A percentile compares a stretch with the other conserved stretches of the same genome.
Evolutionary conservation across 768 basidiomycete species (phyloP).

Genomic region (Boletus pseudo-olivaceus): DNA sequence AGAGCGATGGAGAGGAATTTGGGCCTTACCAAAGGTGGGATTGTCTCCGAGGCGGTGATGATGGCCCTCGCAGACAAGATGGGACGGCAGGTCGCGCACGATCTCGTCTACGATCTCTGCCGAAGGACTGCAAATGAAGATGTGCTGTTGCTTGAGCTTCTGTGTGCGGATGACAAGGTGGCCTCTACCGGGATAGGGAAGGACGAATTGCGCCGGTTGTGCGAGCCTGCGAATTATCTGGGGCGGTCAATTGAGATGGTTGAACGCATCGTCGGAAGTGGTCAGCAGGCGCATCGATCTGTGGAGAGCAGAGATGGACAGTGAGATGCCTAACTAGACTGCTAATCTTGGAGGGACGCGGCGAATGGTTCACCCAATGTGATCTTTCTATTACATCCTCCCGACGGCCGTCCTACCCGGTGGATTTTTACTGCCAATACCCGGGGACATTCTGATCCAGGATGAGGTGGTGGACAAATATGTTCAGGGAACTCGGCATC

Average conservation of each 20-base stretch:
- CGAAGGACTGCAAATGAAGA: constrained; percentile 24
- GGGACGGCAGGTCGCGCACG: constrained; percentile 45
- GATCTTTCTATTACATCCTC: constrained; percentile 3
- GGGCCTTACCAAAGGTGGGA: constrained; percentile 38
- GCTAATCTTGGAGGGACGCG: constrained; percentile 3
- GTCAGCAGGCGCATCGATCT: not conserved
- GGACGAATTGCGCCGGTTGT: constrained; percentile 31
- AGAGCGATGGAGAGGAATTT: constrained; percentile 41
- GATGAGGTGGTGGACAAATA: not conserved
- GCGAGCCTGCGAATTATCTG: constrained; percentile 39
- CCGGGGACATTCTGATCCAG: too few species aligned
- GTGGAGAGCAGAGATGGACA: not conserved
- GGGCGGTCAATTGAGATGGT: constrained; percentile 34
- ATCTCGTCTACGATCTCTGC: constrained; percentile 44
- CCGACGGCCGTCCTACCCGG: not conserved
- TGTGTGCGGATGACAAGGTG: constrained; percentile 30
- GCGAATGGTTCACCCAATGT: constrained; percentile 6
- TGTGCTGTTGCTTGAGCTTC: constrained; percentile 31
- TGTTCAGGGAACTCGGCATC: not conserved
- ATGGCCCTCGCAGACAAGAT: constrained; percentile 41
- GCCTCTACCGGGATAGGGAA: constrained; percentile 20
- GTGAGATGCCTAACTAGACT: constrained; percentile 1
- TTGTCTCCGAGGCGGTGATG: constrained; percentile 47
- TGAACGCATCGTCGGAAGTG: constrained; percentile 1
- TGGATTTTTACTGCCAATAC: not conserved